Evolutionary conservation across 768 basidiomycete genomes (phyloP).

Genomic region (Lactarius evosmus): DNA sequence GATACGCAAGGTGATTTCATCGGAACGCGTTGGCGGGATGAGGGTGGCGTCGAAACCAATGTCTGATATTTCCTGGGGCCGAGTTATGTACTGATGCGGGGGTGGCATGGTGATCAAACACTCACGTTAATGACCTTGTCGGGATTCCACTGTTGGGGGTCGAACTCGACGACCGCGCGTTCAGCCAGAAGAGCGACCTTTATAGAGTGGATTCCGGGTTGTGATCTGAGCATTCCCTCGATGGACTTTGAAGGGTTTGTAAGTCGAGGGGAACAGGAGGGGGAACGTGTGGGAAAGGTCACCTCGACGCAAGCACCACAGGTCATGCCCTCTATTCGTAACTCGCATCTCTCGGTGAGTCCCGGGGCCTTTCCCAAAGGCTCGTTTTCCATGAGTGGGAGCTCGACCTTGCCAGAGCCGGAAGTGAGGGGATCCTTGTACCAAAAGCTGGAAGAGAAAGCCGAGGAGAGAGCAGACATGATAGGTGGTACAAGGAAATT

Average conservation of each 20-base stretch:
- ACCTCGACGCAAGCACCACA: slow-evolving; percentile 89
- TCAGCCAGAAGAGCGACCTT: slow-evolving; percentile 98
- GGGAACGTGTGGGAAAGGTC: slow-evolving; percentile 29
- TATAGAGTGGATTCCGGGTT: slow-evolving; percentile 85
- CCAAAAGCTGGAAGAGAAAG: slow-evolving; percentile 22
- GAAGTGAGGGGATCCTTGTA: slow-evolving; percentile 8
- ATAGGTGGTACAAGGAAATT: neutral
- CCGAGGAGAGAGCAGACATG: slow-evolving; percentile 21
- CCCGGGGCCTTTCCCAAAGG: slow-evolving; percentile 30
- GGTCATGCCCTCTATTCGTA: slow-evolving; percentile 87
- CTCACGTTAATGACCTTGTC: slow-evolving; percentile 76
- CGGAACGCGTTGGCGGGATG: slow-evolving; percentile 61
- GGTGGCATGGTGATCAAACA: slow-evolving; percentile 23
- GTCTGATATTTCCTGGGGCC: slow-evolving; percentile 81
- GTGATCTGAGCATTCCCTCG: slow-evolving; percentile 75
- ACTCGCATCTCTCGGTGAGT: slow-evolving; percentile 58
- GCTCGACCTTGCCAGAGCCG: slow-evolving; percentile 33
- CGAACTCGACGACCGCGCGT: slow-evolving; percentile 87
- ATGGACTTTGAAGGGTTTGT: slow-evolving; percentile 54
- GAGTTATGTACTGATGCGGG: neutral
- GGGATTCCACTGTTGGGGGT: slow-evolving; percentile 72
- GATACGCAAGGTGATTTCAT: slow-evolving; percentile 70
- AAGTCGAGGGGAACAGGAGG: neutral
- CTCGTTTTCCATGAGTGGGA: slow-evolving; percentile 32
- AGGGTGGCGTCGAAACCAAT: slow-evolving; percentile 87